Evolutionary conservation across 23 red algal genomes (phyloP), one percentile per base, ranked within the genome.

Genomic region (Gracilaria vermiculophylla): DNA sequence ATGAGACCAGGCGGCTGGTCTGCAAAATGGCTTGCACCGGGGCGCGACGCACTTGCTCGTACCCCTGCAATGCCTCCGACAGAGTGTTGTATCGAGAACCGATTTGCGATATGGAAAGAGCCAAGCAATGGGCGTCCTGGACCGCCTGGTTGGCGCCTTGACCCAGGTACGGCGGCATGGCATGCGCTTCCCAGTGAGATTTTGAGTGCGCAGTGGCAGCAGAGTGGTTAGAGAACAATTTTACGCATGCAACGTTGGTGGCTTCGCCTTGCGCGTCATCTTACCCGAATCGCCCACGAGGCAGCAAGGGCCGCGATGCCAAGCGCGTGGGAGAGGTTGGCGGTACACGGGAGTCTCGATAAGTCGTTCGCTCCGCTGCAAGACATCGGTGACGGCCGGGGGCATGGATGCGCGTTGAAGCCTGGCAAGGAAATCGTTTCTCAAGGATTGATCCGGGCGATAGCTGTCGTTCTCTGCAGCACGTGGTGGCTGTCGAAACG

Each of bases 201-300:
- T 60, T 42, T 7, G 7, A 2, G 37, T 32, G 2, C 17, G 23
- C 44, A 4, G 16, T 8, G 19, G 12, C 20, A 17, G n/a, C 36
- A 4, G 11, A 35, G 10, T 5, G 5, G 52, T 54, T 54, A n/a
- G 12, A 8, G 5, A 16, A 21, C 52, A 14, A 21, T 16, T 54
- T 54, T 19, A n/a, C n/a, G n/a, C n/a, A n/a, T n/a, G n/a, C n/a
- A n/a, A n/a, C n/a, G n/a, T n/a, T n/a, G n/a, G n/a, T n/a, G n/a
- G n/a, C n/a, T n/a, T n/a, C n/a, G n/a, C n/a, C n/a, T n/a, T 70
- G 16, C 48, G 10, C 9, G 55, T 54, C 3, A 25, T 33, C 84
- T 88, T 88, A 88, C 84, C 84, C 55, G 94, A 80, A 69, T 95
- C 94, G 35, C 94, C 94, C 8, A 95, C 88, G 31, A 95, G 77